Conservation (phyloP, 768 basidiomycete species). For the Postia placenta region DNA sequence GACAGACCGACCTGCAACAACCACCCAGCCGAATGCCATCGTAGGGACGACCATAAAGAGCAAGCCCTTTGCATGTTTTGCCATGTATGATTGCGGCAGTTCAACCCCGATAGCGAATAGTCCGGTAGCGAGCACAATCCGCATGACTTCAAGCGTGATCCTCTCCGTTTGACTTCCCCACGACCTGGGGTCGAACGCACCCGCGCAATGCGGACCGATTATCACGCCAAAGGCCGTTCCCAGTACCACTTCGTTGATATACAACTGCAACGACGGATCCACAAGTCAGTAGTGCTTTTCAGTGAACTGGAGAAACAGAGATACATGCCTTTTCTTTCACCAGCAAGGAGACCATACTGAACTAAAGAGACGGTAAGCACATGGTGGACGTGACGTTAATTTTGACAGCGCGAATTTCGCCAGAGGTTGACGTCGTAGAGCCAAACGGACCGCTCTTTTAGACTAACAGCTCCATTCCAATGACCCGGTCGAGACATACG, state of each 20-base stretch:
- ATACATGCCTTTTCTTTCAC: slow-evolving; percentile 69
- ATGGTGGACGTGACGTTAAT: background rate
- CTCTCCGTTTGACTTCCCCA: slow-evolving; percentile 52
- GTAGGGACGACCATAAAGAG: slow-evolving; percentile 71
- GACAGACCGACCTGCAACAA: slow-evolving; percentile 50
- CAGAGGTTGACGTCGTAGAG: no score
- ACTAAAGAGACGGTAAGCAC: slow-evolving; percentile 36
- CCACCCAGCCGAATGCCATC: slow-evolving; percentile 82
- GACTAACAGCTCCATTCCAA: no score
- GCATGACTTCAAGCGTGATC: slow-evolving; percentile 83
- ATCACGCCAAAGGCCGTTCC: slow-evolving; percentile 67
- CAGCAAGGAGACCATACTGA: slow-evolving; percentile 77
- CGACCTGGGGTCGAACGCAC: slow-evolving; percentile 67
- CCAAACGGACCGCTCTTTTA: no score
- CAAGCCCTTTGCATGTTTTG: slow-evolving; percentile 67
- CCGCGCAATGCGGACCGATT: slow-evolving; percentile 68
- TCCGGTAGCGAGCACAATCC: slow-evolving; percentile 84
- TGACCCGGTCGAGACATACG: no score
- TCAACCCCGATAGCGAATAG: slow-evolving; percentile 96
- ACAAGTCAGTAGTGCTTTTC: background rate
- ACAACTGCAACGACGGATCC: slow-evolving; percentile 42
- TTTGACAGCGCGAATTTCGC: background rate
- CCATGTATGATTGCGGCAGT: slow-evolving; percentile 80
- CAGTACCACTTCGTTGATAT: slow-evolving; percentile 90
- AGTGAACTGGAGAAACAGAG: background rate